phyloP scores from a whole-genome alignment of 139 green algal genomes.

The Gonium pectorale region DNA sequence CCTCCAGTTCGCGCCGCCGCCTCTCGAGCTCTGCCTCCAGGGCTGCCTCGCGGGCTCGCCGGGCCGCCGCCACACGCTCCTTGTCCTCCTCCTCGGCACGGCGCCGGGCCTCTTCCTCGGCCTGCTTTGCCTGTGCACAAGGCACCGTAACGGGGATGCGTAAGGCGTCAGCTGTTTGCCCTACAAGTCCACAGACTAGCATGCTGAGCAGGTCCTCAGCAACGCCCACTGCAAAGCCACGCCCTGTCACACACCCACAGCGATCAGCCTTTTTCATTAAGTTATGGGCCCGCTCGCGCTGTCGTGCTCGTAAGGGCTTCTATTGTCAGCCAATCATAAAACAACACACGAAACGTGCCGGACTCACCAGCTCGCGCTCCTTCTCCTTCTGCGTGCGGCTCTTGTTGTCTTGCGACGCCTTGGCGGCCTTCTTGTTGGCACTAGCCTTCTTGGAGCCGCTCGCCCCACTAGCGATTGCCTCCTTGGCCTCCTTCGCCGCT shows the following conservation, averaged over 20 bases:
- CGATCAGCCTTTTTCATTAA: too few species aligned
- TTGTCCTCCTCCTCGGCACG: constrained; percentile 65
- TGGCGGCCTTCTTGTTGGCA: constrained; percentile 54
- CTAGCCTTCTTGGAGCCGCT: constrained; percentile 51
- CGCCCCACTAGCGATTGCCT: not conserved
- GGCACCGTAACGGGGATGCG: too few species aligned
- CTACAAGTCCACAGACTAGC: too few species aligned
- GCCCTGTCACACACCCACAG: too few species aligned
- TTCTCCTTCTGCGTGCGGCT: constrained; percentile 38
- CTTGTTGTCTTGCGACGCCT: constrained; percentile 46
- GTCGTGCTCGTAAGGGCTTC: too few species aligned
- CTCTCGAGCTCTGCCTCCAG: constrained; percentile 78
- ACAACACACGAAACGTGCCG: too few species aligned
- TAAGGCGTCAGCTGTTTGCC: too few species aligned
- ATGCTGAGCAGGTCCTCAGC: too few species aligned
- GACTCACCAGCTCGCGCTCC: constrained; percentile 45
- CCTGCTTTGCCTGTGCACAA: constrained; percentile 37
- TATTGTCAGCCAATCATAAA: too few species aligned
- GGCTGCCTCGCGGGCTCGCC: constrained; percentile 52
- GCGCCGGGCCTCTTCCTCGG: constrained; percentile 64
- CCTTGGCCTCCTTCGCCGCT: constrained; percentile 5
- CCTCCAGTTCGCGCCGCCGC: constrained; percentile 71
- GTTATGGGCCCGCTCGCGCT: too few species aligned
- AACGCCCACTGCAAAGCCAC: too few species aligned
- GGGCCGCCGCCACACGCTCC: constrained; percentile 63